Base-by-base conservation (phyloP, 129 eudicot species). In the Helichrysum umbraculigerum region DNA sequence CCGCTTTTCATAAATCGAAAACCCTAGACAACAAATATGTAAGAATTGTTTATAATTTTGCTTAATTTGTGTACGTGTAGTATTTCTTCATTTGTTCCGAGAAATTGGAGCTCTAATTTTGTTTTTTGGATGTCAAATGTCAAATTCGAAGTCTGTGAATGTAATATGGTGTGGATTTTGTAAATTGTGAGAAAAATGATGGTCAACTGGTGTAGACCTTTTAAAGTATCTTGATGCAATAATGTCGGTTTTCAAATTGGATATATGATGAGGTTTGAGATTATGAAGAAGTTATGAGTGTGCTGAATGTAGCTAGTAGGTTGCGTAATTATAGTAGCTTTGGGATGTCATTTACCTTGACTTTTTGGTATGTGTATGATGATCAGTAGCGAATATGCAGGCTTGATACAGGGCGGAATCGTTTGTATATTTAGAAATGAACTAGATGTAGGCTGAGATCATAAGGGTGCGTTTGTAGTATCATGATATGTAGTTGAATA, bases 21-120 rank as follows among this genome's bases (percentile, higher is more conserved):
- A 94, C 98, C 51, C 96, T 94, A 72, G 97, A 91, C 84, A 86
- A 91, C 72, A 94, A 91, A 94, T 94, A 91, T 71, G 98, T 94
- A 84, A 79, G 93, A 41, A 70, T 25, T 78, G 42, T 17, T 52
- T 29, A 1, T 56, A 21, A 69, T 75, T 34, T 72, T n/a, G 42
- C 62, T 30, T 7, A 59, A 54, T 70, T 70, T 41, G 4, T 60
- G 17, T 35, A 47, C 20, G 9, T 39, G 6, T 29, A 20, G 33
- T 33, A 19, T 47, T 12, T 3, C 17, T 70, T 15, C 39, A n/a
- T 35, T 6, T 73, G 42, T 30, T 14, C 29, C 34, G 70, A 5
- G 22, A 44, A 62, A 66, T 59, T 75, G 70, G 75, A 20, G 42
- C 12, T 7, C 3, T 58, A 10, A 0, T 68, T 10, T 68, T 68